Conservation (phyloP, 2,329 filamentous ascomycete species). For the Pseudogymnoascus sp. region DNA sequence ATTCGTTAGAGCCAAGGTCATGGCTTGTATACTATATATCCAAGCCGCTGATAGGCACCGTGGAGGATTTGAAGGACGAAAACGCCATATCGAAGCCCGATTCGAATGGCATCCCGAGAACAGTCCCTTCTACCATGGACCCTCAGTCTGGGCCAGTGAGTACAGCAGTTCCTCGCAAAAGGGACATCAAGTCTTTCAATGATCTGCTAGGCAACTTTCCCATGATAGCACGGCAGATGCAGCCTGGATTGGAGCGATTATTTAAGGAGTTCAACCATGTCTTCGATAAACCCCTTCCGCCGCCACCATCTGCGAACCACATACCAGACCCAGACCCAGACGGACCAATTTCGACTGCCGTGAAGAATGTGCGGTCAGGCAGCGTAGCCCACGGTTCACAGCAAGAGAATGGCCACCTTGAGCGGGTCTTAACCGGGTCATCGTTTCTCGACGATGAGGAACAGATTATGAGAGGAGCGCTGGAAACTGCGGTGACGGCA, state of each 20-base stretch:
- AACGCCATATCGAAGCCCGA: conserved; percentile 13
- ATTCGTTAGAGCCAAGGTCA: conserved; percentile 79
- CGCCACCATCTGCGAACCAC: conserved; percentile 53
- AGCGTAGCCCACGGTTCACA: conserved; percentile 26
- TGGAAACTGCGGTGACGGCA: conserved; percentile 85
- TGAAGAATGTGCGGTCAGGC: conserved; percentile 46
- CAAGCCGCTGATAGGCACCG: conserved; percentile 72
- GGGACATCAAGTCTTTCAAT: conserved; percentile 83
- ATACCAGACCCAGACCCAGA: conserved; percentile 52
- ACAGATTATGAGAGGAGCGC: conserved; percentile 74
- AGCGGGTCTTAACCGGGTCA: conserved; percentile 17
- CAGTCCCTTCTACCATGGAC: conserved; percentile 12
- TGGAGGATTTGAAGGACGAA: conserved; percentile 50
- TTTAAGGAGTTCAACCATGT: conserved; percentile 84
- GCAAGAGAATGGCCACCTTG: conserved; percentile 27
- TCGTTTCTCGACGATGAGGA: conserved; percentile 79
- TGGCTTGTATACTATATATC: conserved; percentile 98
- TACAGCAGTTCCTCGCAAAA: conserved; percentile 56
- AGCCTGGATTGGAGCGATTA: conserved; percentile 76
- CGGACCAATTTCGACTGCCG: conserved; percentile 45
- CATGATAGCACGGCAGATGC: conserved; percentile 94
- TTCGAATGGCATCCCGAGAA: conserved; percentile 11
- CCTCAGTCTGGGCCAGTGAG: not conserved
- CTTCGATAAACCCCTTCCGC: conserved; percentile 67
- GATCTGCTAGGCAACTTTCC: conserved; percentile 88